Conservation (phyloP, 1,139 yeast genomes). For the Geotrichum aggregatum region DNA sequence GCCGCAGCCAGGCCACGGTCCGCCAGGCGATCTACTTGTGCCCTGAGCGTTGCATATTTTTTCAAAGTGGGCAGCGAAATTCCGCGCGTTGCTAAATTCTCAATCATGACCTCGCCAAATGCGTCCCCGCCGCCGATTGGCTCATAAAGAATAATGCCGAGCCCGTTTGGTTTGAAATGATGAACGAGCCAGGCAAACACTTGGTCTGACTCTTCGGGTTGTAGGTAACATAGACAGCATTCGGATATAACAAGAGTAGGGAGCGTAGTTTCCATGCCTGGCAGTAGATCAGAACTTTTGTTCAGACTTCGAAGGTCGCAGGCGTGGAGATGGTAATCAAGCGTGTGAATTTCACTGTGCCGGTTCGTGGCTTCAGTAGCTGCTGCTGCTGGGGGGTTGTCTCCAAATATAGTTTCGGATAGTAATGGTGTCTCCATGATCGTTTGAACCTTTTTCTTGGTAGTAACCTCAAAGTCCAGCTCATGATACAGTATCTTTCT, state of each 20-base stretch:
- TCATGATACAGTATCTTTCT: constrained; percentile 54
- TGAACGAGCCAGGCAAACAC: constrained; percentile 44
- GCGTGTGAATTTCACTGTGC: constrained; percentile 41
- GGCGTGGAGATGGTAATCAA: constrained; percentile 52
- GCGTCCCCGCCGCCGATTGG: constrained; percentile 70
- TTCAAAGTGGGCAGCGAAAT: constrained; percentile 63
- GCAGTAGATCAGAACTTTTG: constrained; percentile 21
- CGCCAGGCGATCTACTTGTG: constrained; percentile 43
- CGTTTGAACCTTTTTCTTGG: constrained; percentile 55
- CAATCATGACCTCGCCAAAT: constrained; percentile 80
- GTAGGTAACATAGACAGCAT: constrained; percentile 81
- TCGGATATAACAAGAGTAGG: constrained; percentile 82
- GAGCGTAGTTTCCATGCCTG: constrained; percentile 38
- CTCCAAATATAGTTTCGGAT: constrained; percentile 25
- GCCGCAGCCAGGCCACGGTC: constrained; percentile 26
- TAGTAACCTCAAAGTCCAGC: constrained; percentile 67
- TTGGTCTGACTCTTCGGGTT: constrained; percentile 51
- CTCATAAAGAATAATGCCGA: constrained; percentile 64
- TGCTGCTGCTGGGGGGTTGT: background rate
- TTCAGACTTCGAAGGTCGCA: constrained; percentile 48
- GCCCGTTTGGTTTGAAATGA: constrained; percentile 19
- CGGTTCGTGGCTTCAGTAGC: background rate
- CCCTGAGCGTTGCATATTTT: constrained; percentile 47
- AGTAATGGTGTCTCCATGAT: constrained; percentile 38
- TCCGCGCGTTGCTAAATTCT: constrained; percentile 66